phyloP scores from a whole-genome alignment of 192 early-diverging fungal genomes.

The Coemansia sp. region DNA sequence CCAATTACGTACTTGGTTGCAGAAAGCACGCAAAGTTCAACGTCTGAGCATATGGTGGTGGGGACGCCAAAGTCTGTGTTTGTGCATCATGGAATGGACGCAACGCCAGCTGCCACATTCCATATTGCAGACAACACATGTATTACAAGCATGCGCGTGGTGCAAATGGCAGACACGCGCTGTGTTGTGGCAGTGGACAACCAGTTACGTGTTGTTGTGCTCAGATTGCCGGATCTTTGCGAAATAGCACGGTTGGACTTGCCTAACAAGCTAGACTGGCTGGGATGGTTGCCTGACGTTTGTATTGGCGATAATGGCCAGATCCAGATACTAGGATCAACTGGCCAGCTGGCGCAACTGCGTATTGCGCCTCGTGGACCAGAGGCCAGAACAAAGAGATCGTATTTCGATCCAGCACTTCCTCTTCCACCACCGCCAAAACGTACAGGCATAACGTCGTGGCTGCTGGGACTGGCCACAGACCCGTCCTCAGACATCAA shows the following conservation, averaged over 20 bases:
- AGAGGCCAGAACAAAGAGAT: background rate
- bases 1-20: background rate
- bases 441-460: conserved; percentile 46
- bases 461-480: conserved; percentile 40
- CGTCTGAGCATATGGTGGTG: background rate
- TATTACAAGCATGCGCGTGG: conserved; percentile 16
- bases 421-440: conserved; percentile 18
- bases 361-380: conserved; percentile 3
- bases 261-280: background rate
- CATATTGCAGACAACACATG: background rate
- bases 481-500: conserved; percentile 33
- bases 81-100: background rate
- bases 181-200: conserved; percentile 24
- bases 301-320: conserved; percentile 19
- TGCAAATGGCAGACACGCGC: conserved; percentile 14
- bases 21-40: background rate
- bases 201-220: conserved; percentile 9
- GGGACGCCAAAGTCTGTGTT: conserved; percentile 4
- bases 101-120: conserved; percentile 15
- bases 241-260: background rate
- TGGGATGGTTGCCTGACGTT: conserved; percentile 1
- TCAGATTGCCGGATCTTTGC: conserved; percentile 19
- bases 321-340: conserved; percentile 15
- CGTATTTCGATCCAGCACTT: conserved; percentile 17
- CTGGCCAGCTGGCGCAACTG: conserved; percentile 20